Conservation (phyloP, 305 asterid genomes). For the Solanum hybrid region DNA sequence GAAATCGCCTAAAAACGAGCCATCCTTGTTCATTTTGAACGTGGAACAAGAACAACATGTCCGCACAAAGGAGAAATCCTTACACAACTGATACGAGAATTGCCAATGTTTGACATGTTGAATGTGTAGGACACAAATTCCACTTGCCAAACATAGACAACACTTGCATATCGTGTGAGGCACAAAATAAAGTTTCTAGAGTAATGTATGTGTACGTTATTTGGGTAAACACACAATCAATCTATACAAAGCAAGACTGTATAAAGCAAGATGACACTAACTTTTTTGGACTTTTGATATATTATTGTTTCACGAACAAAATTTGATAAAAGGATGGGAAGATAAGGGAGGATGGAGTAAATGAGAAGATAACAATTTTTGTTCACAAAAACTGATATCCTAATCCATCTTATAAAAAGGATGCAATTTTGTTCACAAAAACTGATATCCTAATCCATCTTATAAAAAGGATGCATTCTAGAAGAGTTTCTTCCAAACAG, state of each 20-base stretch:
- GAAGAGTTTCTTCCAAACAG: slow-evolving; percentile 15
- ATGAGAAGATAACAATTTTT: neutral
- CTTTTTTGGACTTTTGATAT: neutral
- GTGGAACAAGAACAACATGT: neutral
- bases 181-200: neutral
- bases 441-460: neutral
- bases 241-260: neutral
- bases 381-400: neutral
- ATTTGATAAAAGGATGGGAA: neutral
- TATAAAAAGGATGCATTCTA: neutral
- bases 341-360: neutral
- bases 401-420: neutral
- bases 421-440: neutral
- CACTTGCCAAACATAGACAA: neutral
- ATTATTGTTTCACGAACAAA: neutral
- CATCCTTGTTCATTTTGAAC: neutral
- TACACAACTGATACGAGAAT: neutral
- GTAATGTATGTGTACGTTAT: neutral
- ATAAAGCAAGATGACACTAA: neutral
- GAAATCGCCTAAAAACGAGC: neutral
- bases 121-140: neutral
- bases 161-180: neutral
- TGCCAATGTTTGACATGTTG: neutral
- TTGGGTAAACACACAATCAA: neutral
- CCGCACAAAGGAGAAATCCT: neutral